A percentile compares a stretch with the other conserved stretches of the same genome.
These are phyloP conservation scores for Naegleria gruberi DNA, from an alignment of 208 protist genomes.

Conservation along the genomic window DNA sequence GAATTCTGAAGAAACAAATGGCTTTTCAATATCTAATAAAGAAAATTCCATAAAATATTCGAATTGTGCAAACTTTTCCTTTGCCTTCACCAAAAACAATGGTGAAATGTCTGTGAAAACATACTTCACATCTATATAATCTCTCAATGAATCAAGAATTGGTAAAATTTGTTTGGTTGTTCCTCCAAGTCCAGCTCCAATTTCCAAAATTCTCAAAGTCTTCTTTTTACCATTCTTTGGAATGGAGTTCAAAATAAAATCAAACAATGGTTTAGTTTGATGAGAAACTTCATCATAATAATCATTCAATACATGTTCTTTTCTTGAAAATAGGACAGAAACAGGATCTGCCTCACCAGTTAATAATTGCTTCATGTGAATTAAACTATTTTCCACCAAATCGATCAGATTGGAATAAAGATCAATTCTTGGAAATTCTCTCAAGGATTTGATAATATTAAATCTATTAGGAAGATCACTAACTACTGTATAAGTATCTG, in stretches of 20 bases:
- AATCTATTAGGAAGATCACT: not conserved
- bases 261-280: not conserved
- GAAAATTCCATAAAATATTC: not conserved
- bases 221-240: not conserved
- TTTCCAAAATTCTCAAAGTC: not conserved
- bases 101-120: not conserved
- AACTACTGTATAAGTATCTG: not conserved
- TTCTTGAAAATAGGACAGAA: not conserved
- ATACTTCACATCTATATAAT: not conserved
- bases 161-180: not conserved
- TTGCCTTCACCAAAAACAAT: not conserved
- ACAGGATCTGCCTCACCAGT: not conserved
- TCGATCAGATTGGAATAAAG: not conserved
- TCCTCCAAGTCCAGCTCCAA: slow-evolving; percentile 5
- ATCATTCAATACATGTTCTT: not conserved
- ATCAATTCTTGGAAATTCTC: not conserved
- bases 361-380: not conserved
- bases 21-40: slow-evolving; percentile 1
- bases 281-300: not conserved
- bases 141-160: not conserved
- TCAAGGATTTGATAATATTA: not conserved
- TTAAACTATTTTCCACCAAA: not conserved
- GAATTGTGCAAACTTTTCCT: not conserved
- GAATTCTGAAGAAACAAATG: no score
- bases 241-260: not conserved